Base-by-base conservation (phyloP, 805 yeast genomes). In the Zygosaccharomyces gambellarensis region DNA sequence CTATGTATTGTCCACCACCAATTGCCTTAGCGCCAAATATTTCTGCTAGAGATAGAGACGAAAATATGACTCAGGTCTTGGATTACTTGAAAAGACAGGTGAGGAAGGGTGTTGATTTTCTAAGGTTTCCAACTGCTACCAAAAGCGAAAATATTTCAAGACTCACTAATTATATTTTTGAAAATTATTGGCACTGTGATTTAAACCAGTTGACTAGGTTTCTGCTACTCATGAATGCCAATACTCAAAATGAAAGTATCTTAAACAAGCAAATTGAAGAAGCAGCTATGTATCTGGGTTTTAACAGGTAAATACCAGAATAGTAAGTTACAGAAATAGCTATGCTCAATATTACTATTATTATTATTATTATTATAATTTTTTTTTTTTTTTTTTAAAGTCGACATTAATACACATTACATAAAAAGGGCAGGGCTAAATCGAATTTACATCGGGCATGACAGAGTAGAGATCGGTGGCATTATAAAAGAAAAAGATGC, bases 111-210 rank as follows among this genome's bases (percentile, higher is more conserved):
- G 56, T 71, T 48, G 69, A 70, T 34, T 71, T 67, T 39, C 52
- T 69, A 41, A 54, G 58, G 40, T 62, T 57, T 43, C 68, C 72
- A 5, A 50, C 58, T 12, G 71, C 71, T 2, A 61, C 70, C 1
- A 62, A 69, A 48, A 63, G 65, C 11, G 58, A 54, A n/a, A 70
- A 65, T 46, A 43, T 71, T 40, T 54, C 46, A 11, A 59, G 64
- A 28, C 62, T 73, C 32, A 45, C 69, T 8, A 67, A 67, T n/a
- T 69, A 69, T 49, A 63, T 73, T 38, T 50, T 71, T 39, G 70
- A 70, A 27, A 63, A 64, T 0, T 68, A 59, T 46, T 72, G 74
- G 71, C 49, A 53, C 11, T 61, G 64, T n/a, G 65, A 73, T 45
- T 23, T 57, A 3, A 48, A 48, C 23, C 50, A 52, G 9, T 48